A percentile compares a stretch with the other conserved stretches of the same genome.
These are phyloP conservation scores for Quercus alba DNA, from an alignment of 306 rosid species.

Conservation along the genomic window DNA sequence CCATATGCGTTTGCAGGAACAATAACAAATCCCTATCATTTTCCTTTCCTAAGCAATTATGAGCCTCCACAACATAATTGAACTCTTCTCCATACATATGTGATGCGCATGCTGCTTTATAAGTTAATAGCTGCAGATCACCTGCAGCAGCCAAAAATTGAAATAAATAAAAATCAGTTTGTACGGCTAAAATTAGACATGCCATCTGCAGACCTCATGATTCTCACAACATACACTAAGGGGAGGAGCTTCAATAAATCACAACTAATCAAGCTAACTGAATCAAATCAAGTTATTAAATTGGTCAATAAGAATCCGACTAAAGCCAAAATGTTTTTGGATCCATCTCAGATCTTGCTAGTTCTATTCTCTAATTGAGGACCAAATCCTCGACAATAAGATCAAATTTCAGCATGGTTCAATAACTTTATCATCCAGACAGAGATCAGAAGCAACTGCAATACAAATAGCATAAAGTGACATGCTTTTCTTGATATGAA, in stretches of 20 bases:
- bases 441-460: not conserved
- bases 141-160: constrained; percentile 44
- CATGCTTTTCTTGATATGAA: not conserved
- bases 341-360: not conserved
- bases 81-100: constrained; percentile 59
- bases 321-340: not conserved
- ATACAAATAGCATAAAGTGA: not conserved
- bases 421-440: not conserved
- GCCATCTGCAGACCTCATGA: not conserved
- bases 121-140: constrained; percentile 57
- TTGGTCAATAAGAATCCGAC: not conserved
- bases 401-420: not conserved
- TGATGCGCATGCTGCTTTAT: constrained; percentile 75
- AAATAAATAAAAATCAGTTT: not conserved
- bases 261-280: not conserved
- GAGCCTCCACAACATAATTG: constrained; percentile 47
- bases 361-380: not conserved
- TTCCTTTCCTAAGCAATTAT: constrained; percentile 37
- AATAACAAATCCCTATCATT: constrained; percentile 37
- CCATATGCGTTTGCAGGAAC: constrained; percentile 44
- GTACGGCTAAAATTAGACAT: not conserved
- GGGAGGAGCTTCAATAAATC: not conserved
- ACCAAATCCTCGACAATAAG: not conserved
- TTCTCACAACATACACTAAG: not conserved
- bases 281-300: not conserved